Evolutionary conservation across 1,139 yeast species (phyloP), one percentile per base, ranked within the genome.

Genomic region (Scheffersomyces titani): DNA sequence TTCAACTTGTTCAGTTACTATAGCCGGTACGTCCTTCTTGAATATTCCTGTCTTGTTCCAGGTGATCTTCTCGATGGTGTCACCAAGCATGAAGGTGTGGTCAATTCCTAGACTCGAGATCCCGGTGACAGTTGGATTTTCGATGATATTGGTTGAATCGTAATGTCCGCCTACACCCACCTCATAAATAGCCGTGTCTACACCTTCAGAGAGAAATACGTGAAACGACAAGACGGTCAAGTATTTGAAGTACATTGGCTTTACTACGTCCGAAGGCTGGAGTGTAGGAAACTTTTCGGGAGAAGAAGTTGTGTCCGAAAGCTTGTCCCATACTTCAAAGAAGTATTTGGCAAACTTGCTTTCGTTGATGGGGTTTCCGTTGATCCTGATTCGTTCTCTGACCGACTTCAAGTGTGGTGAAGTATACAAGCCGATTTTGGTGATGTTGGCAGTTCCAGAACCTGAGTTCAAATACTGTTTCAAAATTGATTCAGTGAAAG

Each of bases 111-210:
- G 77, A 9, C 94, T 84, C 4, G 96, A 78, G 19, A 96, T 89
- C 47, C 97, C 99, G 46, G 97, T 88, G 1, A 87, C 96, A 0
- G 92, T 84, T 11, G 99, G 99, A 50, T 79, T 75, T 46, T 81
- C 85, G 52, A 96, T 84, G 13, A 96, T 84, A 70, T 96, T 96
- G 11, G 99, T 96, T 13, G 98, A 91, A 72, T 96, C 99, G 68
- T 86, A 91, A 68, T 91, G 96, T 11, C 99, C 99, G 36, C 99
- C 99, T 54, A 96, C 97, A 18, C 99, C 99, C 24, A 96, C 99
- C 71, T 96, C 99, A 67, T 91, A 92, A 51, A 96, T 89, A 13
- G 99, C 98, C 19, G 97, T 85, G 66, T 92, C 91, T 30, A 96
- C 93, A 1, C 91, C 90, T 72, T 94, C 99, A 59, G 85, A 81